Base-by-base conservation (phyloP, 176 grass and related monocot genomes). In the Ensete glaucum region DNA sequence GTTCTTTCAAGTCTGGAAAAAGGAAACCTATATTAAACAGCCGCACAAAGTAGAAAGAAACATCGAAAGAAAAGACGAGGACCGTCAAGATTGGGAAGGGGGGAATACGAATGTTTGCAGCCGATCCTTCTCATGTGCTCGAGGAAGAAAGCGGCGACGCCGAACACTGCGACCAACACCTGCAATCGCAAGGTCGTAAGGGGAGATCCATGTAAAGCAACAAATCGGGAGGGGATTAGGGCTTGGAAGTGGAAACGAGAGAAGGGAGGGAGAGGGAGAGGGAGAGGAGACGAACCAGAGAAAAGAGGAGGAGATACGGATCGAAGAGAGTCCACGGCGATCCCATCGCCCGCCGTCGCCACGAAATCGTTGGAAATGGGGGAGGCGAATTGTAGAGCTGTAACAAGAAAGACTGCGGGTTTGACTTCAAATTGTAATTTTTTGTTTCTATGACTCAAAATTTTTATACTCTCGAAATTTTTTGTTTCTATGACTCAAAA, bases 41-140 rank as follows among this genome's bases (percentile, higher is more conserved):
- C 11, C 77, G 81, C 78, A 73, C 13, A 15, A 12, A 13, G 10
- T 10, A n/a, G 17, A 24, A 84, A 24, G 8, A 55, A 58, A 82
- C 67, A 80, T 84, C 60, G 55, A 74, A 4, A 9, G 14, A 16
- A 62, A 16, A 53, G 69, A 55, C 3, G 1, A 16, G 16, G 57
- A 11, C 34, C 17, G 50, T 13, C 34, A 13, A 23, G 24, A 58
- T 1, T 22, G 69, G 16, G 55, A 15, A 14, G 80, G 52, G 25
- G 58, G 52, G 26, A 70, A 82, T 75, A 97, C 90, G 90, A 93
- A 83, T 94, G 90, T 83, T 19, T 79, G 86, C 84, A 99, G 57
- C 90, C 88, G 68, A 99, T 91, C 81, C 86, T 86, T 74, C 90
- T 83, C 82, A 94, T 79, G 88, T 89, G 85, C 64, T 99, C 95